Conservation (phyloP, 2,329 filamentous ascomycete genomes). For the Colletotrichum sp. region DNA sequence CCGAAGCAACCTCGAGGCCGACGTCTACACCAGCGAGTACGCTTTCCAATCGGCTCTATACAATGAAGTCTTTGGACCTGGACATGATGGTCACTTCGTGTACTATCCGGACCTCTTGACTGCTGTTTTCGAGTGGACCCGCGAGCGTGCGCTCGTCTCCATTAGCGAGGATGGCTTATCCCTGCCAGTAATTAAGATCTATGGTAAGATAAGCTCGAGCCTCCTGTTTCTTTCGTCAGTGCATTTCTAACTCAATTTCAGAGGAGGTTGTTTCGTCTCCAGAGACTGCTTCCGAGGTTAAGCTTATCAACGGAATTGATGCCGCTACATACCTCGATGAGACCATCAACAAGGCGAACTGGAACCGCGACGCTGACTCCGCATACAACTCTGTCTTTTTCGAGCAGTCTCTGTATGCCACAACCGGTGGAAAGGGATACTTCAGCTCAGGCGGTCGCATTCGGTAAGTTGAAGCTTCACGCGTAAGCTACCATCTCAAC, state of each 20-base stretch:
- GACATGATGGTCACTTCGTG: conserved; percentile 47
- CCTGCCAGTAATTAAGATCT: conserved; percentile 54
- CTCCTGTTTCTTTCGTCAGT: neutral
- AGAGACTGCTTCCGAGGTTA: conserved; percentile 27
- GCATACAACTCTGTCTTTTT: conserved; percentile 46
- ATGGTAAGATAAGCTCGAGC: neutral
- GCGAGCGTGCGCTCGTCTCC: conserved; percentile 44
- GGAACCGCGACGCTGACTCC: conserved; percentile 29
- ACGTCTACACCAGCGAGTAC: conserved; percentile 43
- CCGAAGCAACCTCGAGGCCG: conserved; percentile 32
- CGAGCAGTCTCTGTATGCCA: conserved; percentile 24
- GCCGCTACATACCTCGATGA: conserved; percentile 27
- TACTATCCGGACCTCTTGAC: conserved; percentile 45
- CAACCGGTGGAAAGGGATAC: conserved; percentile 27
- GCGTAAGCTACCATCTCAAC: neutral
- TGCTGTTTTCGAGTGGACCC: conserved; percentile 40
- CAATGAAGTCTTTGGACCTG: conserved; percentile 38
- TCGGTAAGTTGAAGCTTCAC: neutral
- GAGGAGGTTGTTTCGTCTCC: conserved; percentile 36
- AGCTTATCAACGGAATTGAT: conserved; percentile 30
- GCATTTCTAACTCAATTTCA: neutral
- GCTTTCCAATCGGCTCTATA: conserved; percentile 46
- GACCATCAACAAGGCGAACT: conserved; percentile 21
- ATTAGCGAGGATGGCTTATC: conserved; percentile 39
- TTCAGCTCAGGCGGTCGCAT: conserved; percentile 36